phyloP scores from a whole-genome alignment of 1,139 yeast species.

The Lodderomyces parapsilosis region DNA sequence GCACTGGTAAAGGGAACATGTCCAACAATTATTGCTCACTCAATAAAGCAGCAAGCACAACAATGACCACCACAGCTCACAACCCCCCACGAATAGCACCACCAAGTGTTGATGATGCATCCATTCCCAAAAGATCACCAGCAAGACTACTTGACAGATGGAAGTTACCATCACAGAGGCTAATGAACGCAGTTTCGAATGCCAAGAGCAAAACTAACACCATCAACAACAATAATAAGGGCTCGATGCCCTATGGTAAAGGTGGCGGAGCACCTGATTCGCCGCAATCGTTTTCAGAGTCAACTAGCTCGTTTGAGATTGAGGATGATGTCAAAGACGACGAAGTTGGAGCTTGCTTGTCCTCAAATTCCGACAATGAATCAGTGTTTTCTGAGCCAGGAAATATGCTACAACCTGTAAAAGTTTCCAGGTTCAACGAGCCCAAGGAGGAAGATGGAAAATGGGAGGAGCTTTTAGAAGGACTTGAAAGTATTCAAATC shows the following conservation, averaged over 20 bases:
- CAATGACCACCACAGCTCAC: background rate
- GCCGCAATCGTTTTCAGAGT: slow-evolving; percentile 1
- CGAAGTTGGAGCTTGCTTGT: background rate
- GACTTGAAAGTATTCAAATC: background rate
- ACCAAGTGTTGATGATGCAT: background rate
- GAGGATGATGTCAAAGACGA: slow-evolving; percentile 4
- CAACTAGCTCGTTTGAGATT: slow-evolving; percentile 4
- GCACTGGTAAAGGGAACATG: background rate
- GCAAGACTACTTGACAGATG: slow-evolving; percentile 14
- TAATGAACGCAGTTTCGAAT: background rate
- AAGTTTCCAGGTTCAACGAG: background rate
- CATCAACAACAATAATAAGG: background rate
- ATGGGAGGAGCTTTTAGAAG: background rate
- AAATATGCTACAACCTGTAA: background rate
- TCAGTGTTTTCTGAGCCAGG: slow-evolving; percentile 1
- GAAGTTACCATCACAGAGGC: slow-evolving; percentile 6
- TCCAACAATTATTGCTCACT: background rate
- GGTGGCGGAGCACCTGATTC: background rate
- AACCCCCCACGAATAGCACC: background rate
- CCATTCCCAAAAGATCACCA: slow-evolving; percentile 21
- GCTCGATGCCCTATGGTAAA: background rate
- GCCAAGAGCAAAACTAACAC: background rate
- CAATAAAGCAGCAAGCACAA: background rate
- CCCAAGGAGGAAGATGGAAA: background rate
- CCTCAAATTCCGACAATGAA: background rate